Percentiles rank a stretch among this genome's conserved stretches.
Evolutionary conservation across 208 protist genomes (phyloP).

Genomic region (Zelonia costaricensis): DNA sequence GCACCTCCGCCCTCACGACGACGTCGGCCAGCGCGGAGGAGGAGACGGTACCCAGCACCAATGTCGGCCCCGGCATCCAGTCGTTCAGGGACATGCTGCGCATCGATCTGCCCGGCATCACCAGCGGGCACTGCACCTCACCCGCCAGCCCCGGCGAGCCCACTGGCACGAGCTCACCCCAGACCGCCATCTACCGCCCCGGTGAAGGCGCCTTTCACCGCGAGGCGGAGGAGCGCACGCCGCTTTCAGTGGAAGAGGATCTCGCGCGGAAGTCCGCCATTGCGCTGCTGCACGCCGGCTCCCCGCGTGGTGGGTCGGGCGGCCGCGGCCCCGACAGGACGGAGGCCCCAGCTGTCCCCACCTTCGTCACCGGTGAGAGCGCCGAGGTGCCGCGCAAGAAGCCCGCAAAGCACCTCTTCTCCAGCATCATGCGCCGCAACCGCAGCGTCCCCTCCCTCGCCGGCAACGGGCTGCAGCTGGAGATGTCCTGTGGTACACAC

Average conservation of each 20-base stretch:
- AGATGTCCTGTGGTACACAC: slow-evolving; percentile 1
- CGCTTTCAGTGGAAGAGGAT: slow-evolving; percentile 10
- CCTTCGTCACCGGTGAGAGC: slow-evolving; percentile 10
- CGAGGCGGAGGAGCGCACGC: slow-evolving; percentile 17
- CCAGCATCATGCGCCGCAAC: neutral
- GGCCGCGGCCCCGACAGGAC: neutral
- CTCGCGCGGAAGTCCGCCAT: slow-evolving; percentile 30
- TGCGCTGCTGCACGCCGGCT: slow-evolving; percentile 27
- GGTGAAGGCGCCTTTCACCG: slow-evolving; percentile 9
- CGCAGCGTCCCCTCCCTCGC: slow-evolving; percentile 6
- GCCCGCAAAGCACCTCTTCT: slow-evolving; percentile 4
- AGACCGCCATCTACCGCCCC: slow-evolving; percentile 16
- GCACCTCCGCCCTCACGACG: neutral
- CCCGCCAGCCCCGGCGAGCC: slow-evolving; percentile 11
- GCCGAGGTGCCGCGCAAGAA: slow-evolving; percentile 3
- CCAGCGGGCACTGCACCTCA: slow-evolving; percentile 14
- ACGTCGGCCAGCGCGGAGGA: neutral
- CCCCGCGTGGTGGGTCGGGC: neutral
- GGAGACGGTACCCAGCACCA: neutral
- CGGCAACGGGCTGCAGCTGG: neutral
- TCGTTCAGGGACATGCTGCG: slow-evolving; percentile 12
- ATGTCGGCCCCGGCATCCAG: neutral
- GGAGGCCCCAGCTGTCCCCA: neutral
- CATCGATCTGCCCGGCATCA: slow-evolving; percentile 22
- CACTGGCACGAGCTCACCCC: slow-evolving; percentile 3